Evolutionary conservation across 164 flowering plant genomes (phyloP), one percentile per base, ranked within the genome.

Genomic region (Hamamelis virginiana): DNA sequence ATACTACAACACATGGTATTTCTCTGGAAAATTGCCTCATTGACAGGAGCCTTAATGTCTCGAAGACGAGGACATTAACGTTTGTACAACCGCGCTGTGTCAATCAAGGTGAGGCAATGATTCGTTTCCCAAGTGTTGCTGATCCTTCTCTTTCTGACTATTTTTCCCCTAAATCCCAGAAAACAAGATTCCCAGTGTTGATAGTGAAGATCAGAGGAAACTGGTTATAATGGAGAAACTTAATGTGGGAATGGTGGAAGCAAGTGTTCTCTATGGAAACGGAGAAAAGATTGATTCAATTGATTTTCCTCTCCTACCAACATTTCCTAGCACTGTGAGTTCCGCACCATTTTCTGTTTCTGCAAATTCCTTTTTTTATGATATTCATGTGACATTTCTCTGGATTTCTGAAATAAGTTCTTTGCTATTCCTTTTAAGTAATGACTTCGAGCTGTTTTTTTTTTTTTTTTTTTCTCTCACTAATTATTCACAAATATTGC

Each of bases 281-380:
- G 64, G 26, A 69, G 64, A 76, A 64, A 64, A 25, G 41, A 62
- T 27, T 28, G 46, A 21, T 44, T 26, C 44, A 1, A 18, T 60
- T 43, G 25, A 6, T 19, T 23, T 27, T 10, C 57, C 65, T 64
- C 27, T 58, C 28, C 22, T 50, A 61, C 67, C 38, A 12, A 53
- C 57, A 1, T 68, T 72, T 28, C 59, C 67, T 60, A 53, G 53
- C 65, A 64, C 69, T 27, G 75, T 75, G 66, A 71, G 78, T 71
- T 67, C 21, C 26, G 8, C 8, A 38, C 28, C 51, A 48, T 56
- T 38, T 69, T 11, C 46, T 5, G 21, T 68, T 27, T 11, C 11
- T 1, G 21, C 23, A 16, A 43, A 45, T 25, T 28, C 43, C 6
- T 50, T 50, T 50, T 16, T 9, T 26, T 33, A 33, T 2, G 2